Percentiles rank a stretch among this genome's conserved stretches.
phyloP scores from a whole-genome alignment of 306 rosid genomes.

The Nissolia schottii region DNA sequence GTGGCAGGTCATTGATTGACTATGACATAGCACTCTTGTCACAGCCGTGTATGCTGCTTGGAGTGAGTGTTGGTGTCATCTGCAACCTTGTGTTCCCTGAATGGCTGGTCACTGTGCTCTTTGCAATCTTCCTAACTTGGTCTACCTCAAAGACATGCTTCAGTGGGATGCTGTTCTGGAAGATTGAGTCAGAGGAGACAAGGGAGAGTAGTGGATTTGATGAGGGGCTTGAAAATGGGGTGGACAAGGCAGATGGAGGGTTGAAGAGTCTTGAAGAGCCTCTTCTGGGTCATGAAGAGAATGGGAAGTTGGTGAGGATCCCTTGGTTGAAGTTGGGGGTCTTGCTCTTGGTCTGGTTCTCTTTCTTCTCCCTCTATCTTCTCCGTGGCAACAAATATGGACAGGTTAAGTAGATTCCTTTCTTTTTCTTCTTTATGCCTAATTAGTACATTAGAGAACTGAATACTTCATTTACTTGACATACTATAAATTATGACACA shows the following conservation, averaged over 20 bases:
- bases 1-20: constrained; percentile 54
- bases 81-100: constrained; percentile 85
- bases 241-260: constrained; percentile 21
- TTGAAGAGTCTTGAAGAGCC: constrained; percentile 32
- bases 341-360: constrained; percentile 66
- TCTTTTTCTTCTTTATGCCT: not conserved
- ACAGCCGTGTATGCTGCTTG: constrained; percentile 76
- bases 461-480: not conserved
- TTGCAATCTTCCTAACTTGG: constrained; percentile 83
- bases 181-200: constrained; percentile 48
- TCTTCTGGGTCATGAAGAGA: constrained; percentile 33
- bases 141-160: constrained; percentile 67
- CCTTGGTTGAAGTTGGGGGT: constrained; percentile 71
- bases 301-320: constrained; percentile 24
- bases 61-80: constrained; percentile 79
- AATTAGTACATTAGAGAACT: not conserved
- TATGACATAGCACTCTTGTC: constrained; percentile 74
- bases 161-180: constrained; percentile 62
- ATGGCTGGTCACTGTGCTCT: constrained; percentile 66
- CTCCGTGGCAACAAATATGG: constrained; percentile 75
- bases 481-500: not conserved
- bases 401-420: constrained; percentile 41
- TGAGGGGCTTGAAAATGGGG: constrained; percentile 36
- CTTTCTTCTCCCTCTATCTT: constrained; percentile 65
- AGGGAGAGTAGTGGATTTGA: constrained; percentile 27